phyloP scores from a whole-genome alignment of 2,329 filamentous ascomycete species.

The Dactylonectria macrodidyma region DNA sequence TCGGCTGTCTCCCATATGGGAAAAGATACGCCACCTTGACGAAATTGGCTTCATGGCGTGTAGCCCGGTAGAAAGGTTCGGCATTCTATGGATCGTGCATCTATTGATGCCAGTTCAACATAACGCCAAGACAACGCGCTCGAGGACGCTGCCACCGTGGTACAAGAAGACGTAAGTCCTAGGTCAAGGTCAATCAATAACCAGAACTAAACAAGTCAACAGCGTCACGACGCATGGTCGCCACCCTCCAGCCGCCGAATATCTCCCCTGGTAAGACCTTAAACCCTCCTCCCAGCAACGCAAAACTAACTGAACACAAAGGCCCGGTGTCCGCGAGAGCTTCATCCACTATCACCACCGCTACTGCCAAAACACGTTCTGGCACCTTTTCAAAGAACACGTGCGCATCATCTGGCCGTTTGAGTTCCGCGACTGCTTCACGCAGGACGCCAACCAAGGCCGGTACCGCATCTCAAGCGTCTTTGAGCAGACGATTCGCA shows the following conservation, averaged over 20 bases:
- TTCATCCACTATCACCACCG: slow-evolving; percentile 1
- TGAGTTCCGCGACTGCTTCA: slow-evolving; percentile 5
- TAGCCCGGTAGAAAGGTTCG: not conserved
- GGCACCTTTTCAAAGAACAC: slow-evolving; percentile 11
- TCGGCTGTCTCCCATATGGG: not conserved
- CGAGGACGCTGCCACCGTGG: not conserved
- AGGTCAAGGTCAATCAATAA: too few relatives aligned
- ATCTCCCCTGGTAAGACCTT: slow-evolving; percentile 6
- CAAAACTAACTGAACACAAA: not conserved
- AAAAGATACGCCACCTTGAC: not conserved
- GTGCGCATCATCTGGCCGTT: slow-evolving; percentile 12
- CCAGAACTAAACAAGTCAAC: not conserved
- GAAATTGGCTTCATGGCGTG: not conserved
- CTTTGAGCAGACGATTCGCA: slow-evolving; percentile 3
- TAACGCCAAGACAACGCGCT: not conserved
- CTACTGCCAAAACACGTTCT: slow-evolving; percentile 11
- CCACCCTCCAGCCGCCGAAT: not conserved
- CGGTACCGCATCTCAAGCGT: not conserved
- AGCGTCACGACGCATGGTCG: not conserved
- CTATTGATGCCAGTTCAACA: slow-evolving; percentile 1
- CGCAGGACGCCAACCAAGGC: not conserved
- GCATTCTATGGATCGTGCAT: not conserved
- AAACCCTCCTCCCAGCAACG: not conserved
- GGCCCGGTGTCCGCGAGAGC: not conserved
- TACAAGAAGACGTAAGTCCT: not conserved